Conservation (phyloP, 2,329 filamentous ascomycete species). For the Penicillium italicum region DNA sequence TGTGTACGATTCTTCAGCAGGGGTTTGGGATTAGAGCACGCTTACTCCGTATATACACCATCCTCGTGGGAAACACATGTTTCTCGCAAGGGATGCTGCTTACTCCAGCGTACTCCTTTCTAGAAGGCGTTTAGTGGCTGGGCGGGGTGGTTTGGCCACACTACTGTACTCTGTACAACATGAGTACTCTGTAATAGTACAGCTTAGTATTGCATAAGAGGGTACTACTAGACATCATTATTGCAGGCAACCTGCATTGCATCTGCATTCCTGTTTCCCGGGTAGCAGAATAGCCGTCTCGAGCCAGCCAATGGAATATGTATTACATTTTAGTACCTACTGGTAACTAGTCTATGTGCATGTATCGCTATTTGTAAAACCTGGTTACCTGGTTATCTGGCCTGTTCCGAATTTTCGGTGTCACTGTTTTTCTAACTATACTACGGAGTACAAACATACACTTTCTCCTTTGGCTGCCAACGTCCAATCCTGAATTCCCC, state of each 20-base stretch:
- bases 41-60: neutral
- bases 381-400: neutral
- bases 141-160: neutral
- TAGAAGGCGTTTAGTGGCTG: conserved; percentile 6
- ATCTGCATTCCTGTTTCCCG: conserved; percentile 1
- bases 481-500: conserved; percentile 13
- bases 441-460: neutral
- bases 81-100: neutral
- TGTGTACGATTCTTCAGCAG: conserved; percentile 2
- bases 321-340: neutral
- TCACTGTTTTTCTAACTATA: neutral
- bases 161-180: neutral
- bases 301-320: neutral
- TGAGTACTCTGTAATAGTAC: neutral
- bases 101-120: neutral
- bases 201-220: neutral
- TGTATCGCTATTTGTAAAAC: neutral
- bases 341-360: neutral
- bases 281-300: neutral
- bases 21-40: neutral
- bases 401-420: neutral
- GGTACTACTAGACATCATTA: conserved; percentile 2
- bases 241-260: conserved; percentile 4
- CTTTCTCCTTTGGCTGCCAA: neutral
- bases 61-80: conserved; percentile 6